Percentiles rank a stretch among this genome's conserved stretches.
Evolutionary conservation across 106 monocot genomes (phyloP).

Genomic region (Dendrobium chrysotoxum): DNA sequence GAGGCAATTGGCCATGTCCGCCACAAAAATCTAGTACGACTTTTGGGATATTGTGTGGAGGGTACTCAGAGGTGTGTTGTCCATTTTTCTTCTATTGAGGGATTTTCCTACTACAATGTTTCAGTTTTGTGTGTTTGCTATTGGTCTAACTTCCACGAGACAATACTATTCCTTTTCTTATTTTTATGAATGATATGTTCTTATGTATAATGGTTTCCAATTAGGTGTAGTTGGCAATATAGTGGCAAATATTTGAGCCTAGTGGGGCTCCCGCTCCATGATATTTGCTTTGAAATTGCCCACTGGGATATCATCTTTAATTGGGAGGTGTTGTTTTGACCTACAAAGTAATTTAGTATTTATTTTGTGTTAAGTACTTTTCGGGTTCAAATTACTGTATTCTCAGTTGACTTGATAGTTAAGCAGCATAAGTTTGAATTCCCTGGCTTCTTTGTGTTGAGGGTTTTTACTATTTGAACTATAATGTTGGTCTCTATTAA

Average conservation of each 20-base stretch:
- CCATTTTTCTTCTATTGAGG: background rate
- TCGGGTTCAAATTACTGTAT: background rate
- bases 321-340: background rate
- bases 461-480: too few species aligned
- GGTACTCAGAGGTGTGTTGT: constrained; percentile 40
- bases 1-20: constrained; percentile 56
- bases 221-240: background rate
- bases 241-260: background rate
- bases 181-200: background rate
- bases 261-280: background rate
- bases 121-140: background rate
- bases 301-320: background rate
- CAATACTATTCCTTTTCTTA: background rate
- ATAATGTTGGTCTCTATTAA: too few species aligned
- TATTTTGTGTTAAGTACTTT: background rate
- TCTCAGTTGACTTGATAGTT: background rate
- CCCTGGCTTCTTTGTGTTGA: too few species aligned
- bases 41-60: constrained; percentile 50
- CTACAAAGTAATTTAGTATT: background rate
- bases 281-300: background rate
- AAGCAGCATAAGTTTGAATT: background rate
- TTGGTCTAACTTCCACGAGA: background rate
- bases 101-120: background rate
- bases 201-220: background rate
- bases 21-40: constrained; percentile 50